Base-by-base conservation (phyloP, 2,329 filamentous ascomycete genomes). In the Aaosphaeria pasadenensis region DNA sequence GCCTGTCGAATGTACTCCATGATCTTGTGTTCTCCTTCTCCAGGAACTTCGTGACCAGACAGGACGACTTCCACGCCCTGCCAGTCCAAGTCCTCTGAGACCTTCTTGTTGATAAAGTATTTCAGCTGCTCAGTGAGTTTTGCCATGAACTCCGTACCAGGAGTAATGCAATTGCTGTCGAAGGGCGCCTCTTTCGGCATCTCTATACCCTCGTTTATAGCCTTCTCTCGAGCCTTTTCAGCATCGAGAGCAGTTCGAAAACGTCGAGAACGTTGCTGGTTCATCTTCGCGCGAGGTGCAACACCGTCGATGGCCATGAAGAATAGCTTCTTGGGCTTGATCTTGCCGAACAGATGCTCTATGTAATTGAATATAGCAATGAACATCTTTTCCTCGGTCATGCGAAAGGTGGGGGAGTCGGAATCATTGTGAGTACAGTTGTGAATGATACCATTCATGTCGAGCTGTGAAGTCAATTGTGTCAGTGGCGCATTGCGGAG, bases 281-380 rank as follows among this genome's bases (percentile, higher is more conserved):
- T 99, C 94, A 99, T 99, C 80, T 99, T 99, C 60, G 94, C 94
- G 63, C 94, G 88, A 13, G 94, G 95, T 24, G 94, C 94, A 53
- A 99, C 95, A 63, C 94, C 94, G 66, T 99, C 94, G 56, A 99
- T 94, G 44, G 94, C 95, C 94, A 99, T 99, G 78, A 96, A 99
- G 76, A 99, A 99, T 33, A 99, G 82, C 77, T 96, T 87, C 74
- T 96, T 92, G 9, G 94, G 94, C 73, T 97, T 97, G 69, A 99
- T 99, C 74, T 96, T 99, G 61, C 92, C 91, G 71, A 95, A 99
- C 45, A 99, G 74, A 75, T 99, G 94, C 73, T 99, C 94, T 58
- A 99, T 99, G 71, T 99, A 99, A 74, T 97, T 97, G 83, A 99
- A 99, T 64, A 99, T 99, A 49, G 91, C 88, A 59, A 99, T 96